Evolutionary conservation across 495 filamentous ascomycete species (phyloP).

Genomic region (Emericellopsis terricola): DNA sequence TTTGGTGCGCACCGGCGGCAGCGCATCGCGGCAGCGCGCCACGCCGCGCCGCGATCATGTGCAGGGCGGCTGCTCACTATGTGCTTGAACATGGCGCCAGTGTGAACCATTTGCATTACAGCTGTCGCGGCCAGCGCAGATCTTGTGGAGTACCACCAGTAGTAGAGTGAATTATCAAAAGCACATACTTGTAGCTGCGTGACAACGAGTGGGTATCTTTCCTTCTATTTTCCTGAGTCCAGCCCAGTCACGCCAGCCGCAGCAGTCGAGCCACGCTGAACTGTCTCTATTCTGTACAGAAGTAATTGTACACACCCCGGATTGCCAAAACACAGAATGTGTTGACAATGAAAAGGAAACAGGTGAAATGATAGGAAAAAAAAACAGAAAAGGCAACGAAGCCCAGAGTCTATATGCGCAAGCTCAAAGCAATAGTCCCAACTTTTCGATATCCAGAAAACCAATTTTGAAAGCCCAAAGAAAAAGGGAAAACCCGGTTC

Average conservation of each 20-base stretch:
- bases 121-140: too few species aligned
- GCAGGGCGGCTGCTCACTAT: too few species aligned
- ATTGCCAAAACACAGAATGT: neutral
- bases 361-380: conserved; percentile 11
- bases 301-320: neutral
- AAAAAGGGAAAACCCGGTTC: neutral
- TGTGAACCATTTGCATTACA: too few species aligned
- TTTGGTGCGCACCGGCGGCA: too few species aligned
- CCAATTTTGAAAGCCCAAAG: neutral
- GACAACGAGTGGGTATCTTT: neutral
- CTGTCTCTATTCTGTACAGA: neutral
- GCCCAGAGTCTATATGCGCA: conserved; percentile 16
- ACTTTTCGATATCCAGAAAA: conserved; percentile 6
- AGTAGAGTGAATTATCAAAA: too few species aligned
- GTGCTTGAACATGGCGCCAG: too few species aligned
- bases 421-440: conserved; percentile 6
- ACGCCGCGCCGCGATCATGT: too few species aligned
- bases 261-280: neutral
- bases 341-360: neutral
- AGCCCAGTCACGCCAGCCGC: neutral
- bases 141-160: too few species aligned
- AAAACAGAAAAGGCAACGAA: conserved; percentile 3
- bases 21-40: too few species aligned
- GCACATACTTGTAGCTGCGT: too few species aligned
- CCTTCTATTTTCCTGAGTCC: neutral